Evolutionary conservation across 2,329 filamentous ascomycete species (phyloP), one percentile per base, ranked within the genome.

Genomic region (Sporothrix dimorphospora): DNA sequence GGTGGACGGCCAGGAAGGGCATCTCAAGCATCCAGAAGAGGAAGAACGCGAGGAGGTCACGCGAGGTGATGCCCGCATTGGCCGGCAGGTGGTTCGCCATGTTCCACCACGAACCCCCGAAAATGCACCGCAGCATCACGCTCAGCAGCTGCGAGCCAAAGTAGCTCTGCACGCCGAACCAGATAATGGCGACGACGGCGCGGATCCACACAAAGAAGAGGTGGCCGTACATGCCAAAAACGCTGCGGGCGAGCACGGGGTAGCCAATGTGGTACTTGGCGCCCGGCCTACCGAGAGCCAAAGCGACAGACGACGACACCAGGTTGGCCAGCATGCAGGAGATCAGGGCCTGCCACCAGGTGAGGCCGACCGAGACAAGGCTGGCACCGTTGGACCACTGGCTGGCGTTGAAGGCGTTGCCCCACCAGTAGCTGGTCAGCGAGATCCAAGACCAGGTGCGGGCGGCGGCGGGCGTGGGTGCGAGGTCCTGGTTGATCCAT

Each of bases 1-100:
- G 83, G 16, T 82, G 79, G 72, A 84, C 80, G 51, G 81, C 78
- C 24, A 80, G 80, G 74, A 85, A 83, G 4, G 82, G 79, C 51
- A 82, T 71, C 71, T 81, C 79, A 59, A 80, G 71, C 42, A 80
- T 74, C 80, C 80, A 82, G 69, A 78, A 79, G 19, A 81, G 74
- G 71, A 81, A 79, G 65, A 81, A 81, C 0, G 78, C 75, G 14
- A 79, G 75, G 75, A 82, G 80, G 19, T 78, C 78, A 21, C 74
- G 74, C 24, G 78, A 80, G 5, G 80, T 81, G 61, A 81, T 82
- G 21, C 81, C 81, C 8, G 80, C 76, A 8, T 77, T 79, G 1
- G 73, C 77, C 2, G 80, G 80, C 21, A 82, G 80, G 63, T 78
- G 71, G 66, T 71, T 72, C 4, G 80, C 79, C 49, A 82, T 81